Conservation (phyloP, 371 early-diverging fungal genomes). For the Basidiobolus meristosporus region DNA sequence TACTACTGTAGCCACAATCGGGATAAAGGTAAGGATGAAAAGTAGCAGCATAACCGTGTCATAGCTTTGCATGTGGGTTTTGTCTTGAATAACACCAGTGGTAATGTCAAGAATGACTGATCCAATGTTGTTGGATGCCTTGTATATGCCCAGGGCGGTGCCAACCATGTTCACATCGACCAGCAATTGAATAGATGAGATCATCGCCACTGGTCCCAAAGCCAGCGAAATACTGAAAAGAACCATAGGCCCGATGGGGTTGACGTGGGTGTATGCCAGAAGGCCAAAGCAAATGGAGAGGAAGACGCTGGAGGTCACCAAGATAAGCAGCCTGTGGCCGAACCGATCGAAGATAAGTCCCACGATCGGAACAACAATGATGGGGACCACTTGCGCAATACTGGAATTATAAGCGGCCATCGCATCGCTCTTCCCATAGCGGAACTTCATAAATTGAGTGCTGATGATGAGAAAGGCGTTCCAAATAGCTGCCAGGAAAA, state of each 20-base stretch:
- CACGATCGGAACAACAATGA: slow-evolving; percentile 41
- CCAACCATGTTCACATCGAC: slow-evolving; percentile 32
- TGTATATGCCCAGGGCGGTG: slow-evolving; percentile 48
- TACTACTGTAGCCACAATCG: too few species aligned
- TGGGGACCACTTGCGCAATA: slow-evolving; percentile 42
- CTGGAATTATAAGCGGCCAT: slow-evolving; percentile 45
- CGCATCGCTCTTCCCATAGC: slow-evolving; percentile 24
- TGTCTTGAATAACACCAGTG: slow-evolving; percentile 42
- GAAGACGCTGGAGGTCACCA: too few species aligned
- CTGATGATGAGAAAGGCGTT: slow-evolving; percentile 52
- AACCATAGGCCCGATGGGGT: slow-evolving; percentile 35
- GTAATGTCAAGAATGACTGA: slow-evolving; percentile 38
- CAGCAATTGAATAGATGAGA: slow-evolving; percentile 41
- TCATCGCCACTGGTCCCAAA: slow-evolving; percentile 39
- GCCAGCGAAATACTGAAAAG: slow-evolving; percentile 39
- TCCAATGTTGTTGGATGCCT: slow-evolving; percentile 40
- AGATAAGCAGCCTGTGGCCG: slow-evolving; percentile 32
- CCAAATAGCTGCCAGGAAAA: slow-evolving; percentile 50
- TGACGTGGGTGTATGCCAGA: too few species aligned
- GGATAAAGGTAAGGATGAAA: too few species aligned
- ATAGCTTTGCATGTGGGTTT: too few species aligned
- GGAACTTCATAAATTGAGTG: slow-evolving; percentile 22
- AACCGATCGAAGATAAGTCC: slow-evolving; percentile 36
- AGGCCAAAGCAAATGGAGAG: too few species aligned
- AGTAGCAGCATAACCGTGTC: too few species aligned